Conservation (phyloP, 1,284 basidiomycete species). For the Volvariella surrecta region DNA sequence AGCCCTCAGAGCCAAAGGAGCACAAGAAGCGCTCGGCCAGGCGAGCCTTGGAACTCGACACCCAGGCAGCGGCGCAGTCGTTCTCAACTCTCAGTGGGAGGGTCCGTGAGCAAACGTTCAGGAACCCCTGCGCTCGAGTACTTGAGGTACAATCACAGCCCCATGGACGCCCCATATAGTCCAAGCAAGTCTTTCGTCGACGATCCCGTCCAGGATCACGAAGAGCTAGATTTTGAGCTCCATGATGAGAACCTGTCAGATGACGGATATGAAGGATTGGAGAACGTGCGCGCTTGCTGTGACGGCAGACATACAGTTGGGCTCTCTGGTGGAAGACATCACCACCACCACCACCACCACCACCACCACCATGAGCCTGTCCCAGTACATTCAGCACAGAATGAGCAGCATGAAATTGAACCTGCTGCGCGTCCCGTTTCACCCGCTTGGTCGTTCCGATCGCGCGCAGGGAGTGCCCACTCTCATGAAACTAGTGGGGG, state of each 20-base stretch:
- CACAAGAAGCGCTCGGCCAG: conserved; percentile 43
- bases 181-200: conserved; percentile 64
- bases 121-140: conserved; percentile 90
- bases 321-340: conserved; percentile 47
- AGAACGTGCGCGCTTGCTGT: conserved; percentile 93
- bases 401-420: conserved; percentile 38
- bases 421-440: conserved; percentile 58
- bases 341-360: conserved; percentile 48
- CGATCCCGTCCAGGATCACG: conserved; percentile 41
- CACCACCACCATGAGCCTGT: conserved; percentile 17
- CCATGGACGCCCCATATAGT: conserved; percentile 55
- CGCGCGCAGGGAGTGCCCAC: conserved; percentile 57
- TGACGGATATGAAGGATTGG: conserved; percentile 85
- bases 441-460: conserved; percentile 77
- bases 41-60: conserved; percentile 61
- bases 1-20: conserved; percentile 70
- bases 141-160: conserved; percentile 54
- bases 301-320: conserved; percentile 86
- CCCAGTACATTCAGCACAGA: conserved; percentile 15
- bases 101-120: conserved; percentile 73
- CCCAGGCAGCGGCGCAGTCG: conserved; percentile 69
- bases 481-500: conserved; percentile 43
- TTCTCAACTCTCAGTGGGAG: conserved; percentile 63
- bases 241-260: conserved; percentile 71
- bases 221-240: conserved; percentile 77